Base-by-base conservation (phyloP, 1,284 basidiomycete species). In the Macrocystidia cucumis region DNA sequence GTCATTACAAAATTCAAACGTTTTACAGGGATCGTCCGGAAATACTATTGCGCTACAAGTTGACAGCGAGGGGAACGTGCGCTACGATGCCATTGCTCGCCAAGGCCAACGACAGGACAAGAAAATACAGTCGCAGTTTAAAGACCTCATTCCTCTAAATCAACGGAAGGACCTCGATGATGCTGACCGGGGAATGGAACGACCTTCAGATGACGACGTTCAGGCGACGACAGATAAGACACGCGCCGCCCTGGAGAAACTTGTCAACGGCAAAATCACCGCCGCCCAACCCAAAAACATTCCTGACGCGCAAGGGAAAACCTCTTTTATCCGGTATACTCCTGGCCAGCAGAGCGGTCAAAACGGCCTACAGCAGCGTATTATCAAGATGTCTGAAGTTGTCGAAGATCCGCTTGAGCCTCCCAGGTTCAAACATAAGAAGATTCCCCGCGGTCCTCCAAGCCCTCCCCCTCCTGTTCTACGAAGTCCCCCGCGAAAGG, bases 341-440 rank as follows among this genome's bases (percentile, higher is more conserved):
- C 93, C 96, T 3, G 88, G 88, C 2, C 83, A 89, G 48, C 88
- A 91, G 50, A 78, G 74, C 38, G 74, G 76, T 20, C 67, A 73
- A 24, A 70, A 68, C 24, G 75, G 69, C 4, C 63, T 91, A 45
- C 87, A 92, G 57, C 96, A 99, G 59, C 69, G 96, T 33, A 97
- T 99, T 49, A 98, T 99, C 63, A 98, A 98, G 60, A 97, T 99
- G 91, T 84, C 91, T 3, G 90, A 93, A 49, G 84, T 95, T 4
- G 89, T 91, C 5, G 95, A 98, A 61, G 96, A 99, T 60, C 96
- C 96, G 1, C 62, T 99, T 37, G 95, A 98, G 59, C 96, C 96
- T 4, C 89, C 95, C 5, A 73, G 91, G 29, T 98, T 98, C 69
- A 97, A 97, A 57, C 91, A 97, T 59, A 97, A 97, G 69, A 98